These are phyloP conservation scores for Penicillium steckii DNA, from an alignment of 495 filamentous ascomycete genomes.

Conservation along the genomic window DNA sequence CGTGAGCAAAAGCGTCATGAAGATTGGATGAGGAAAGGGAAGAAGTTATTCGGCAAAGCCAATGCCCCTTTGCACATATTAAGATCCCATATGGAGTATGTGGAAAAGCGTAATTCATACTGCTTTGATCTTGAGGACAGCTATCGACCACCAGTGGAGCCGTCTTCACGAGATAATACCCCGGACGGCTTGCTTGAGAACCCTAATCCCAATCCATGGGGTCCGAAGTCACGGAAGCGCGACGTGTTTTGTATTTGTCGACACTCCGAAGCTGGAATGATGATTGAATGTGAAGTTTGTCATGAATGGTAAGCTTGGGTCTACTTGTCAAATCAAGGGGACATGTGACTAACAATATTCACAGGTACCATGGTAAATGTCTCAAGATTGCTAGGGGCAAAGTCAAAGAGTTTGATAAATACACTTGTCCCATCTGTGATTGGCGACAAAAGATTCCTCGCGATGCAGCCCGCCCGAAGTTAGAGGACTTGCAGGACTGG, in stretches of 20 bases:
- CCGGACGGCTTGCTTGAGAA: slow-evolving; percentile 64
- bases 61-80: slow-evolving; percentile 96
- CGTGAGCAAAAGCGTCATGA: slow-evolving; percentile 94
- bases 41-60: slow-evolving; percentile 97
- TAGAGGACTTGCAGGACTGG: slow-evolving; percentile 89
- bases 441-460: slow-evolving; percentile 97
- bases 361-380: slow-evolving; percentile 95
- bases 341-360: slow-evolving; percentile 9
- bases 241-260: slow-evolving; percentile 99
- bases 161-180: slow-evolving; percentile 80
- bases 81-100: slow-evolving; percentile 89
- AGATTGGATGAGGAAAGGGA: slow-evolving; percentile 98
- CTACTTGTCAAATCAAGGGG: neutral
- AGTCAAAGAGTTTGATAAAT: slow-evolving; percentile 97
- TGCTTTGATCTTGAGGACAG: slow-evolving; percentile 94
- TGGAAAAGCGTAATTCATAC: slow-evolving; percentile 78
- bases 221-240: slow-evolving; percentile 51
- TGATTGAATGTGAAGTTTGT: slow-evolving; percentile 98
- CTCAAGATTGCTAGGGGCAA: slow-evolving; percentile 97
- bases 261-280: slow-evolving; percentile 91
- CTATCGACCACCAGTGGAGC: slow-evolving; percentile 87
- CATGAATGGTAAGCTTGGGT: slow-evolving; percentile 77
- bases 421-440: slow-evolving; percentile 97
- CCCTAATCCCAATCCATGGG: slow-evolving; percentile 42
- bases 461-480: slow-evolving; percentile 93